Evolutionary conservation across 257 asterid species (phyloP), one percentile per base, ranked within the genome.

Genomic region (Lycium barbarum): DNA sequence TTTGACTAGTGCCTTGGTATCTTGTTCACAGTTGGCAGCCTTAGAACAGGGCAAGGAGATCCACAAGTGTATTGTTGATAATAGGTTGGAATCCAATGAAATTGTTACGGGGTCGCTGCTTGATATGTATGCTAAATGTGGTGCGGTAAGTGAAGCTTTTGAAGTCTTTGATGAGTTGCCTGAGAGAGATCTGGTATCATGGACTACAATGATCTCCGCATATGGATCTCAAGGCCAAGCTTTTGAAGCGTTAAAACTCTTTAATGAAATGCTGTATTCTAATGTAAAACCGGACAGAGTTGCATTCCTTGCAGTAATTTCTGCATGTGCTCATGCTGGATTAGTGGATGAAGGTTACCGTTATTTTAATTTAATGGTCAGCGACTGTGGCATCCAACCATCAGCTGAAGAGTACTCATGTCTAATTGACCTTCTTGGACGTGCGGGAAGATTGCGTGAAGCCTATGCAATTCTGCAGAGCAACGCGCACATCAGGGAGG

Each of bases 41-140:
- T 82, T 93, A 59, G 95, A 92, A 51, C 91, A 91, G 81, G 97
- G 97, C 36, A 91, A 86, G 92, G 94, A 91, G 73, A 76, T 94
- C 18, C 97, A 94, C 85, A 80, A 86, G 33, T 70, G 67, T 85
- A 86, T 93, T 20, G 84, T 14, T 40, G 88, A 88, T 53, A 81
- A 47, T 68, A 85, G 85, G 86, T 81, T 93, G 76, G 91, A 84
- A 84, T 85, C 96, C 11, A 91, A 90, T 70, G 91, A 88, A 84
- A 88, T 93, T 61, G 89, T 94, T 62, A 90, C 93, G 94, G 97
- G 96, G 51, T 94, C 97, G 55, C 89, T 94, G 72, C 93, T 94
- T 18, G 97, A 94, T 86, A 94, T 94, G 98, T 94, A 94, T 84
- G 95, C 97, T 59, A 93, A 94, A 82, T 92, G 98, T 55, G 97